Evolutionary conservation across 371 early-diverging fungal species (phyloP).

Genomic region (Apophysomyces ossiformis): DNA sequence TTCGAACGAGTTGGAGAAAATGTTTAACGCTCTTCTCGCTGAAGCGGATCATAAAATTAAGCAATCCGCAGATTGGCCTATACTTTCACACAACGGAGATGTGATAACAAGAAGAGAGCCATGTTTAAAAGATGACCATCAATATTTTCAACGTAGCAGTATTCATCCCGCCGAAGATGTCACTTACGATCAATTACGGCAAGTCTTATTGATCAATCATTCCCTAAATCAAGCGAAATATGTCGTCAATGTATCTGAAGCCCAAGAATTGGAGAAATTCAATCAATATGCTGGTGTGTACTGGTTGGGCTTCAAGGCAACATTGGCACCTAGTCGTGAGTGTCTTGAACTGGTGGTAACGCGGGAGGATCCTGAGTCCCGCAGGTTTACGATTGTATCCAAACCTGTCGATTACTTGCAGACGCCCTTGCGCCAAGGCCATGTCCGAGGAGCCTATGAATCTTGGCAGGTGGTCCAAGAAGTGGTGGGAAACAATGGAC

Average conservation of each 20-base stretch:
- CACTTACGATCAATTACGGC: slow-evolving; percentile 23
- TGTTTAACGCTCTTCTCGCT: background rate
- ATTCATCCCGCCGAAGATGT: slow-evolving; percentile 13
- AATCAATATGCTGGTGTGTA: slow-evolving; percentile 26
- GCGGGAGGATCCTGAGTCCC: slow-evolving; percentile 16
- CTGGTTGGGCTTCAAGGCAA: slow-evolving; percentile 36
- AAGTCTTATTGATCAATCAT: slow-evolving; percentile 24
- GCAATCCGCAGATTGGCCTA: background rate
- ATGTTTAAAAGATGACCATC: slow-evolving; percentile 1
- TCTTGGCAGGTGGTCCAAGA: slow-evolving; percentile 36
- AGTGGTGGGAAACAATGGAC: slow-evolving; percentile 19
- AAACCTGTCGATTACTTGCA: slow-evolving; percentile 22
- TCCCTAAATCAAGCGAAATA: slow-evolving; percentile 28
- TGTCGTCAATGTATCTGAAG: slow-evolving; percentile 25
- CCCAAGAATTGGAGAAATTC: slow-evolving; percentile 12
- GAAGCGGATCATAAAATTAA: background rate
- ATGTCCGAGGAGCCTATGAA: slow-evolving; percentile 34
- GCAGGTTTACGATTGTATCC: slow-evolving; percentile 31
- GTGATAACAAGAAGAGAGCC: background rate
- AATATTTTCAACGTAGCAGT: slow-evolving; percentile 26
- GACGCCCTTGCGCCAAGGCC: slow-evolving; percentile 13
- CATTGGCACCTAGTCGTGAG: slow-evolving; percentile 26
- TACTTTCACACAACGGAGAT: background rate
- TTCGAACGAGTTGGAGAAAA: background rate
- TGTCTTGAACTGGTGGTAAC: slow-evolving; percentile 36